Evolutionary conservation across 2,329 filamentous ascomycete genomes (phyloP).

Genomic region (Penicillium sp.): DNA sequence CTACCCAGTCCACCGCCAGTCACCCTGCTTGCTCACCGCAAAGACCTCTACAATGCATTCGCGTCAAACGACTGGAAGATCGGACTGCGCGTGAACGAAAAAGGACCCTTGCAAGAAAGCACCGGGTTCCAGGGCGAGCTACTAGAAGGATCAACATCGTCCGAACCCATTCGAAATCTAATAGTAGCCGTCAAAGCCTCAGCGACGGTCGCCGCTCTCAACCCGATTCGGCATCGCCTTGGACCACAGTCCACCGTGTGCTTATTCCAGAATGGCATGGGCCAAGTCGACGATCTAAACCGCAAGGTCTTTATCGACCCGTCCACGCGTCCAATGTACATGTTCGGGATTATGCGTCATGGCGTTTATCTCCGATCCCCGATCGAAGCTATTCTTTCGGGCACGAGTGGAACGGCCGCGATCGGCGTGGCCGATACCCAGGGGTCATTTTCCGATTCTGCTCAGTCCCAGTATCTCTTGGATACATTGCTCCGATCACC

Average conservation of each 20-base stretch:
- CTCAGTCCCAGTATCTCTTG: slow-evolving; percentile 3
- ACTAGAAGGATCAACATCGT: slow-evolving; percentile 1
- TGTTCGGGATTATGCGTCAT: slow-evolving; percentile 16
- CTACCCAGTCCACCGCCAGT: slow-evolving; percentile 16
- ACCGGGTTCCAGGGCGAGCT: slow-evolving; percentile 8
- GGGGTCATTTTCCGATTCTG: too few relatives aligned
- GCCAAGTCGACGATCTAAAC: slow-evolving; percentile 15
- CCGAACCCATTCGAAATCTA: slow-evolving; percentile 11
- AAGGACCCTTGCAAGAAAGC: slow-evolving; percentile 6
- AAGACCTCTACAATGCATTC: slow-evolving; percentile 14
- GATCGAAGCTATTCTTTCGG: slow-evolving; percentile 13
- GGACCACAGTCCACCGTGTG: slow-evolving; percentile 13
- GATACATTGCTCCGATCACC: slow-evolving; percentile 9
- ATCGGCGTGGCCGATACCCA: slow-evolving; percentile 7
- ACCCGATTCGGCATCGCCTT: slow-evolving; percentile 13
- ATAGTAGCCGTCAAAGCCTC: slow-evolving; percentile 18
- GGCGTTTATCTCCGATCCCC: slow-evolving; percentile 13
- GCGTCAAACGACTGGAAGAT: slow-evolving; percentile 12
- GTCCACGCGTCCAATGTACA: slow-evolving; percentile 8
- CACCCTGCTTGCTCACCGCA: slow-evolving; percentile 17
- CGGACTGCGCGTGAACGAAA: slow-evolving; percentile 10
- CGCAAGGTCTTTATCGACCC: slow-evolving; percentile 7
- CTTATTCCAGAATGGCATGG: slow-evolving; percentile 17
- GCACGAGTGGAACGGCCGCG: slow-evolving; percentile 9
- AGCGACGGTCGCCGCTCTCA: slow-evolving; percentile 13